These are phyloP conservation scores for Pythium scleroteichum DNA, from an alignment of 352 stramenopile genomes.

Conservation along the genomic window DNA sequence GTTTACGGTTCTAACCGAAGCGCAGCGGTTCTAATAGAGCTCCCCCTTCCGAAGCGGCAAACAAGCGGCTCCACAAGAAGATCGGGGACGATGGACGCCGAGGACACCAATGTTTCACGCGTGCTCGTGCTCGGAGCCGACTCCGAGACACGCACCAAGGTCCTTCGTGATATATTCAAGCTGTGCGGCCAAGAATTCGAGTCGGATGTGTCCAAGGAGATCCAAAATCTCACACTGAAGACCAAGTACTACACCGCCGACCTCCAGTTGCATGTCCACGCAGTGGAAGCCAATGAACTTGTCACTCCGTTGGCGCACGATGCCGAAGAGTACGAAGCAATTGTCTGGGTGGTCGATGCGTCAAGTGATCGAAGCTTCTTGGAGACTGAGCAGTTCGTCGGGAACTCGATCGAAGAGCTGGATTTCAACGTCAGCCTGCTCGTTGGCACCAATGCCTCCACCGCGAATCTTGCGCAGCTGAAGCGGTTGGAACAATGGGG, in stretches of 20 bases:
- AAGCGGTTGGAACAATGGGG: slow-evolving; percentile 41
- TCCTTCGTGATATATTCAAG: slow-evolving; percentile 34
- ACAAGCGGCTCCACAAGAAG: too few relatives aligned
- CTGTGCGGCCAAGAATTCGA: slow-evolving; percentile 31
- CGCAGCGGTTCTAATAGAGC: slow-evolving; percentile 4
- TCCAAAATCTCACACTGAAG: slow-evolving; percentile 38
- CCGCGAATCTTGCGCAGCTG: slow-evolving; percentile 11
- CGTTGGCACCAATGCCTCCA: slow-evolving; percentile 30
- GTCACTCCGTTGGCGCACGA: slow-evolving; percentile 39
- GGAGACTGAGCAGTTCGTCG: slow-evolving; percentile 41
- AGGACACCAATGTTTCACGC: slow-evolving; percentile 5
- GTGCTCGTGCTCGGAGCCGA: slow-evolving; percentile 56
- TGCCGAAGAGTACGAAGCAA: slow-evolving; percentile 53
- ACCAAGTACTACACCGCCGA: slow-evolving; percentile 69
- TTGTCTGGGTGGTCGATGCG: slow-evolving; percentile 59
- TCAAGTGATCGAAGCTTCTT: slow-evolving; percentile 41
- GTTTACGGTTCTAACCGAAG: not conserved
- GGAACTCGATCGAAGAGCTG: slow-evolving; percentile 49
- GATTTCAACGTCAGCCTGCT: slow-evolving; percentile 64
- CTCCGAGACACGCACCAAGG: slow-evolving; percentile 12
- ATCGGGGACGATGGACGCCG: slow-evolving; percentile 8
- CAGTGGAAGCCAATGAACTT: slow-evolving; percentile 42
- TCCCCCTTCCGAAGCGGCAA: not conserved
- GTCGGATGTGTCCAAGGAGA: slow-evolving; percentile 4
- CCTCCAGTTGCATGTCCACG: slow-evolving; percentile 54